Percentiles rank a stretch among this genome's conserved stretches.
phyloP scores from a whole-genome alignment of 139 green algal genomes.

The Monoraphidium neglectum region DNA sequence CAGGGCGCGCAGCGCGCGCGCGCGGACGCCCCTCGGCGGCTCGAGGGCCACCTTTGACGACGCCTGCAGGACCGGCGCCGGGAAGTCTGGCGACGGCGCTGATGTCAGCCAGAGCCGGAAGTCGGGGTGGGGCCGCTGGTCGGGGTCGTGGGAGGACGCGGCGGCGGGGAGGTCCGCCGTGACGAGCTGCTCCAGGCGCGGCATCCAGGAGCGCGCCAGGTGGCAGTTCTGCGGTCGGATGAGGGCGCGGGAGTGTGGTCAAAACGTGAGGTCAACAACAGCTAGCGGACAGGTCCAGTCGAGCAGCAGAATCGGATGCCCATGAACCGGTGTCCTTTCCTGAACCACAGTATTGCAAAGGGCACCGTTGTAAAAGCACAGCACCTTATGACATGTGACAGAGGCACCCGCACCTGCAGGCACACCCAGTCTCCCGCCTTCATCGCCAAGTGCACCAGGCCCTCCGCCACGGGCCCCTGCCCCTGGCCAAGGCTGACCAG shows the following conservation, averaged over 20 bases:
- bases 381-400: no score
- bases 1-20: conserved; percentile 70
- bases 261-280: no score
- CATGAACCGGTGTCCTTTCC: no score
- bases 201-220: conserved; percentile 86
- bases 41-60: conserved; percentile 80
- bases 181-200: conserved; percentile 55
- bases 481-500: conserved; percentile 84
- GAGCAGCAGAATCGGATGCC: no score
- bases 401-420: conserved; percentile 53
- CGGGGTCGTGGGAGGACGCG: background rate
- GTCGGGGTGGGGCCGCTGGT: conserved; percentile 58
- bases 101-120: conserved; percentile 88
- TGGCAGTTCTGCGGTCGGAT: conserved; percentile 84
- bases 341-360: no score
- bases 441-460: conserved; percentile 64
- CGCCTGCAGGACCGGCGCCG: conserved; percentile 69
- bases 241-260: no score
- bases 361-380: no score
- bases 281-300: no score
- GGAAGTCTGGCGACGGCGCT: conserved; percentile 71
- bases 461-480: conserved; percentile 76
- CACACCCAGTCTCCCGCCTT: conserved; percentile 83
- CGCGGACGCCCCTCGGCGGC: conserved; percentile 75
- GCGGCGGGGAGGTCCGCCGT: conserved; percentile 11